Evolutionary conservation across 1,284 basidiomycete species (phyloP).

Genomic region (Ustilago curta): DNA sequence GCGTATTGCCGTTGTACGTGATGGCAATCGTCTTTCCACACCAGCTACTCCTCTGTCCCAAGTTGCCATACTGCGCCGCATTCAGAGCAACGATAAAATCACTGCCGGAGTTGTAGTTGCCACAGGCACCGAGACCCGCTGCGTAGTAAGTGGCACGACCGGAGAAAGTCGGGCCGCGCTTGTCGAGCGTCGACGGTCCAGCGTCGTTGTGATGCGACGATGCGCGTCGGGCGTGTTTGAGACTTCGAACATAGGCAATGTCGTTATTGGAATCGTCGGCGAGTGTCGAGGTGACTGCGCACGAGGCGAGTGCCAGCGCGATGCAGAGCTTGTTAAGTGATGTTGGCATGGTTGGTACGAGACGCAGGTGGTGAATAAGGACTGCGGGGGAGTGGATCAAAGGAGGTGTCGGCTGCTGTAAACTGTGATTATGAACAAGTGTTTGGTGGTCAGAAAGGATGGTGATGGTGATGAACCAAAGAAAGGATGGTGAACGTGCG

Average conservation of each 20-base stretch:
- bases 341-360: constrained; percentile 14
- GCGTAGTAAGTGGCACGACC: constrained; percentile 50
- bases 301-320: constrained; percentile 24
- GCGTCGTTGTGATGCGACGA: neutral
- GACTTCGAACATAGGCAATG: constrained; percentile 19
- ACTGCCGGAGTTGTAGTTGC: constrained; percentile 30
- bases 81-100: constrained; percentile 56
- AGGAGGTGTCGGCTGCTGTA: neutral
- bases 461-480: too few species aligned
- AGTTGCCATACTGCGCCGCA: constrained; percentile 45
- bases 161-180: constrained; percentile 27
- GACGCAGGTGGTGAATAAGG: neutral
- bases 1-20: constrained; percentile 72
- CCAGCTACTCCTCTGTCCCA: constrained; percentile 31
- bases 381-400: constrained; percentile 2
- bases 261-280: constrained; percentile 14
- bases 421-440: too few species aligned
- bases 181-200: constrained; percentile 26
- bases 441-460: too few species aligned
- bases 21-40: constrained; percentile 79
- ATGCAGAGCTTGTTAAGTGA: constrained; percentile 24
- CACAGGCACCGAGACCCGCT: constrained; percentile 50
- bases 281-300: neutral
- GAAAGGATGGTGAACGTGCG: too few species aligned
- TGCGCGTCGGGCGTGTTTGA: constrained; percentile 35